These are phyloP conservation scores for Stramenopiles sp. DNA, from an alignment of 352 stramenopile genomes.

Conservation along the genomic window DNA sequence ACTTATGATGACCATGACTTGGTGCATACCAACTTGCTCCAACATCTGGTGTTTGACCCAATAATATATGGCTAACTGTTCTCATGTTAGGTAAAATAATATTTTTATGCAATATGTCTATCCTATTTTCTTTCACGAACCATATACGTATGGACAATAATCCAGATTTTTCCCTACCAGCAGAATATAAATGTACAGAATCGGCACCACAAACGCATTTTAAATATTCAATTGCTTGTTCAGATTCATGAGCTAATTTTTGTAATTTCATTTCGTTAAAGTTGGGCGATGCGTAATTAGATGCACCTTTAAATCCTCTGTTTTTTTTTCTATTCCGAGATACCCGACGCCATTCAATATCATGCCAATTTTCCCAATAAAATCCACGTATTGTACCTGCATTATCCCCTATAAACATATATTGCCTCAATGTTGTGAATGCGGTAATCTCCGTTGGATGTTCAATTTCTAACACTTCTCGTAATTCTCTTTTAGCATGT, in stretches of 20 bases:
- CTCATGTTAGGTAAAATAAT: not conserved
- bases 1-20: conserved; percentile 2
- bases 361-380: conserved; percentile 4
- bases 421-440: not conserved
- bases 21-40: conserved; percentile 1
- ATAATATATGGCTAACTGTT: not conserved
- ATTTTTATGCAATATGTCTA: not conserved
- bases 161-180: not conserved
- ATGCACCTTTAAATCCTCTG: not conserved
- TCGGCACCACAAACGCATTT: not conserved
- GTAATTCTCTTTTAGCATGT: not conserved
- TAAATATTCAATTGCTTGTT: not conserved
- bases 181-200: not conserved
- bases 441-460: not conserved
- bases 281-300: not conserved
- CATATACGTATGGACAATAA: not conserved
- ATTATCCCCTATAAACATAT: not conserved
- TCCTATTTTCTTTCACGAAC: not conserved
- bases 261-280: not conserved
- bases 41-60: conserved; percentile 1
- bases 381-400: not conserved
- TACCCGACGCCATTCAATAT: conserved; percentile 3
- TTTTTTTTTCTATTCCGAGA: not conserved
- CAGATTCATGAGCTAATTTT: not conserved
- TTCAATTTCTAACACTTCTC: not conserved